Conservation (phyloP, 176 grass and related monocot species). For the Musa itinerans region DNA sequence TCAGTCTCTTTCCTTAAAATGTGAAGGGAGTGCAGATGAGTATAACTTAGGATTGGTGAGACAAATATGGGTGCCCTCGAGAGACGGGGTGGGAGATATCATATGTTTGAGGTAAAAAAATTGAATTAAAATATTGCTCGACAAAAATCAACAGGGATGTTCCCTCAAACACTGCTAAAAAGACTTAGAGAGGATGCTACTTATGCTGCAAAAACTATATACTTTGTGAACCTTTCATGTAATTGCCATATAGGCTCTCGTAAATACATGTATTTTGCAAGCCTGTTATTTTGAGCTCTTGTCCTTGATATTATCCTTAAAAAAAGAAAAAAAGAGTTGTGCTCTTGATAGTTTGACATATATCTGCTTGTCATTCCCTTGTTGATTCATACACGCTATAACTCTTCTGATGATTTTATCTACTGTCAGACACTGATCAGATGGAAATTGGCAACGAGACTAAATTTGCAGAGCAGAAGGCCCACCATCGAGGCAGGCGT, state of each 20-base stretch:
- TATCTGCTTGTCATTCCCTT: no score
- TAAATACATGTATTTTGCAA: neutral
- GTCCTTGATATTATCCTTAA: no score
- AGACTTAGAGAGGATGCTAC: neutral
- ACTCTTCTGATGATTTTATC: neutral
- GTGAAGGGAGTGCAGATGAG: no score
- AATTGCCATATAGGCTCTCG: neutral
- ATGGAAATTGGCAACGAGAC: conserved; percentile 42
- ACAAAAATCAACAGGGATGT: neutral
- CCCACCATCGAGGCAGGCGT: conserved; percentile 51
- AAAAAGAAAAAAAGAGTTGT: no score
- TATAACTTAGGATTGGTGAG: no score
- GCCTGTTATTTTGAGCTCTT: neutral
- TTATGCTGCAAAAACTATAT: neutral
- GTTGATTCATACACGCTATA: neutral
- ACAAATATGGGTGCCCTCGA: no score
- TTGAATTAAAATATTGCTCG: neutral
- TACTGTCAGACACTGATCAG: conserved; percentile 37
- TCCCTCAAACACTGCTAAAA: neutral
- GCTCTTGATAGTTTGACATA: no score
- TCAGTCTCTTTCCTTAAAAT: no score
- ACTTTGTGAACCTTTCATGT: neutral
- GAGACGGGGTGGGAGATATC: no score
- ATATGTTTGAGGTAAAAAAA: no score
- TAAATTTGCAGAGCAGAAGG: conserved; percentile 72